Base-by-base conservation (phyloP, 2,329 filamentous ascomycete species). In the Graphilbum ipis-grandicollis region DNA sequence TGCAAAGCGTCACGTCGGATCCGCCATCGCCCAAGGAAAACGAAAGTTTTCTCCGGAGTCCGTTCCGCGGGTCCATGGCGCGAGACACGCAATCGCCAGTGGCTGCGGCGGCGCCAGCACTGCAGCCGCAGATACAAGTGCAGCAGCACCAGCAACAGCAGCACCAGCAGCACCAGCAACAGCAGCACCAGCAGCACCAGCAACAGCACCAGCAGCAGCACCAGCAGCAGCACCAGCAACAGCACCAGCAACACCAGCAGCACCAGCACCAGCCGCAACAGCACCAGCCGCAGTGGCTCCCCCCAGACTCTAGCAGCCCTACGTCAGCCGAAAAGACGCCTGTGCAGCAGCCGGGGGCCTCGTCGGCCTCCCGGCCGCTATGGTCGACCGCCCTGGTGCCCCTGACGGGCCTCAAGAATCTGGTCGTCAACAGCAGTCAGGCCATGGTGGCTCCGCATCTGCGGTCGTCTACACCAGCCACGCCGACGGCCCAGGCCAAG, bases 1-100 rank as follows among this genome's bases (percentile, higher is more conserved):
- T 75, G 13, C 69, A 73, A 46, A 68, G 60, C 40, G 64, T 74
- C 28, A 68, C 70, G 10, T 71, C 68, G 0, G 69, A 73, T 43
- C 65, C 66, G 8, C 66, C 68, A 1, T 72, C 70, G 0, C 69
- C 70, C 2, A 63, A 65, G 35, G 57, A 52, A 7, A 58, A 57
- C n/a, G 64, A 66, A 31, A 57, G 58, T 25, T 60, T 63, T 10
- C 52, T 74, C 3, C 60, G 68, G 13, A 74, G 70, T 38, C 70
- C 70, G 0, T 75, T 75, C 43, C 58, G 63, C 36, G 51, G 57
- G 13, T 57, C 57, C 3, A 41, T 45, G 10, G 42, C 48, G 25
- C 52, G 52, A 37, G 51, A 49, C 14, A 52, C 48, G 22, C 45
- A 48, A 30, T 53, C 51, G 1, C 50, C 52, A 1, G 52, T 49